These are phyloP conservation scores for Candida ascalaphidarum DNA, from an alignment of 805 yeast genomes.

Conservation along the genomic window DNA sequence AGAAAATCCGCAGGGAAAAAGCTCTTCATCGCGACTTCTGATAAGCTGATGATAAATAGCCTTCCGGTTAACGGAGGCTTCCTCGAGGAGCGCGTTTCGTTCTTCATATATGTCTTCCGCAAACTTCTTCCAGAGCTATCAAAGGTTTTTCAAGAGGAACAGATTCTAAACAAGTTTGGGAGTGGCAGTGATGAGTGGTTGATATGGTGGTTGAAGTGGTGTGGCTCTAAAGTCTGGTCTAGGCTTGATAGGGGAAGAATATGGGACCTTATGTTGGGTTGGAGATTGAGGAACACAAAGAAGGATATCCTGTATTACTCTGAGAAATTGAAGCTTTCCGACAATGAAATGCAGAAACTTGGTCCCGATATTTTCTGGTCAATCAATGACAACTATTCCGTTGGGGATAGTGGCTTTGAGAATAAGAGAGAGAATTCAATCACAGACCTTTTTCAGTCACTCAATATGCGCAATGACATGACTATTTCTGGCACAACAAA, in stretches of 20 bases:
- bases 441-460: slow-evolving; percentile 1
- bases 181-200: slow-evolving; percentile 77
- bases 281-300: slow-evolving; percentile 37
- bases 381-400: slow-evolving; percentile 6
- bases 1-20: too few relatives aligned
- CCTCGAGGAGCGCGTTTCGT: slow-evolving; percentile 56
- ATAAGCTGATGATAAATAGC: too few relatives aligned
- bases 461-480: neutral
- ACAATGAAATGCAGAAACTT: slow-evolving; percentile 22
- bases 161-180: slow-evolving; percentile 49
- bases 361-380: slow-evolving; percentile 66
- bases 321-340: slow-evolving; percentile 18
- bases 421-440: neutral
- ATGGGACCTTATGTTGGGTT: slow-evolving; percentile 84
- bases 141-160: slow-evolving; percentile 72
- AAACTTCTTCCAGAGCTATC: slow-evolving; percentile 68
- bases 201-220: slow-evolving; percentile 90
- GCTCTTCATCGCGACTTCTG: too few relatives aligned
- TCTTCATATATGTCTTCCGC: slow-evolving; percentile 57
- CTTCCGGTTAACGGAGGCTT: slow-evolving; percentile 54
- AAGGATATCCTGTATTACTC: slow-evolving; percentile 19
- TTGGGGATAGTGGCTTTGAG: neutral
- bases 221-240: slow-evolving; percentile 81
- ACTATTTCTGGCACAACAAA: neutral
- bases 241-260: slow-evolving; percentile 75